These are phyloP conservation scores for Ceratobasidium papillatum DNA, from an alignment of 1,284 basidiomycete species.

Conservation along the genomic window DNA sequence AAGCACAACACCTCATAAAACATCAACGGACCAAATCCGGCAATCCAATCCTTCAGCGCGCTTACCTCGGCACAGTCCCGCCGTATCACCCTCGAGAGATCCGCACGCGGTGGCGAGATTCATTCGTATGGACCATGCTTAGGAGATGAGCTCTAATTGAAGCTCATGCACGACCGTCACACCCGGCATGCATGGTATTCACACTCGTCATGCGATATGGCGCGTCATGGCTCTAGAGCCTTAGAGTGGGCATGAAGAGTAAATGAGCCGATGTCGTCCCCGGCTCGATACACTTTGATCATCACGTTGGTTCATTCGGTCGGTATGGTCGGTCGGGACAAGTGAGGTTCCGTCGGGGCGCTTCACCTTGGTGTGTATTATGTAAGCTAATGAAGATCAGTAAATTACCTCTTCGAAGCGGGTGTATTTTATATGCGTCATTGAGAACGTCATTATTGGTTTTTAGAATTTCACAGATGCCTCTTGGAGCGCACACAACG, in stretches of 20 bases:
- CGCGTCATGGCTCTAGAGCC: background rate
- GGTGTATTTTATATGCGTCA: background rate
- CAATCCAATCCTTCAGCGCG: background rate
- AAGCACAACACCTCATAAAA: background rate
- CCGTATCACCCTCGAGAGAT: background rate
- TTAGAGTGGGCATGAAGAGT: background rate
- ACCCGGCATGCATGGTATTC: background rate
- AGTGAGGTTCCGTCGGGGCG: background rate
- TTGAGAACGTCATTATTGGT: background rate
- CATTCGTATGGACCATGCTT: background rate
- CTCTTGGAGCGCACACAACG: background rate
- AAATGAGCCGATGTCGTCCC: background rate
- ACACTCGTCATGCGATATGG: background rate
- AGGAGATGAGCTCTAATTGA: background rate
- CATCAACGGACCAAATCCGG: constrained; percentile 15
- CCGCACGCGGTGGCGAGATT: background rate
- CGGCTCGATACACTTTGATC: constrained; percentile 3
- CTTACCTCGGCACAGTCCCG: background rate
- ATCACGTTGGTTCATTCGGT: background rate
- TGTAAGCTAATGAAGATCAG: background rate
- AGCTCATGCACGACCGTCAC: background rate
- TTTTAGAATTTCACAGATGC: background rate
- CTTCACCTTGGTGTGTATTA: background rate
- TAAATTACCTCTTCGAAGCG: background rate
- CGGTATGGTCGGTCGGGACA: background rate